Conservation (phyloP, 495 filamentous ascomycete species). For the Pseudoneurospora amorphoporcata region DNA sequence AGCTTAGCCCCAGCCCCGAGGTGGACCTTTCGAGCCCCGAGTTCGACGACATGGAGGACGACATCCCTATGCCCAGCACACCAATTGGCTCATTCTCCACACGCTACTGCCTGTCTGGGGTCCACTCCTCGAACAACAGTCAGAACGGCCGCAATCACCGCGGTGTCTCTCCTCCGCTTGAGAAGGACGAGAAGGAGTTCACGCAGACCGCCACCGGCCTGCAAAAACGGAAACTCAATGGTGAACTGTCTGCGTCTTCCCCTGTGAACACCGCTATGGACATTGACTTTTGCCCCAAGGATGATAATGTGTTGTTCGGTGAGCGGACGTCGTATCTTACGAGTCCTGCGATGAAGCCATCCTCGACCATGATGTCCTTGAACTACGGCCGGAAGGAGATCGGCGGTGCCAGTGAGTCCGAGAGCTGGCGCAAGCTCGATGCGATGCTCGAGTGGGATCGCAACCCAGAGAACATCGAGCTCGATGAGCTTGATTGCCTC, state of each 20-base stretch:
- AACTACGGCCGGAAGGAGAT: slow-evolving; percentile 41
- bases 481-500: slow-evolving; percentile 88
- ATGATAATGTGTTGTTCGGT: slow-evolving; percentile 41
- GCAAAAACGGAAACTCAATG: slow-evolving; percentile 59
- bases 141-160: slow-evolving; percentile 48
- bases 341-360: slow-evolving; percentile 35
- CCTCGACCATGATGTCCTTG: slow-evolving; percentile 22
- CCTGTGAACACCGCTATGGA: slow-evolving; percentile 34
- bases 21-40: slow-evolving; percentile 84
- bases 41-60: slow-evolving; percentile 63
- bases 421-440: slow-evolving; percentile 41
- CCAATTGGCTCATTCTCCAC: slow-evolving; percentile 49
- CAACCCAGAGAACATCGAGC: slow-evolving; percentile 79
- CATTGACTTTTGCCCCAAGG: slow-evolving; percentile 40
- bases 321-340: slow-evolving; percentile 30
- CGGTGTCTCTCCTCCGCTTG: slow-evolving; percentile 73
- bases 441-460: slow-evolving; percentile 53
- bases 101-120: slow-evolving; percentile 27
- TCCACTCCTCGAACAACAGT: slow-evolving; percentile 16
- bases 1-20: slow-evolving; percentile 82
- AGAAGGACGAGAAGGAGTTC: slow-evolving; percentile 94
- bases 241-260: slow-evolving; percentile 32
- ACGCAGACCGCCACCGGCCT: slow-evolving; percentile 84
- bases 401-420: slow-evolving; percentile 23
- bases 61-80: slow-evolving; percentile 43